These are phyloP conservation scores for Sporothrix humicola DNA, from an alignment of 2,329 filamentous ascomycete genomes.

Conservation along the genomic window DNA sequence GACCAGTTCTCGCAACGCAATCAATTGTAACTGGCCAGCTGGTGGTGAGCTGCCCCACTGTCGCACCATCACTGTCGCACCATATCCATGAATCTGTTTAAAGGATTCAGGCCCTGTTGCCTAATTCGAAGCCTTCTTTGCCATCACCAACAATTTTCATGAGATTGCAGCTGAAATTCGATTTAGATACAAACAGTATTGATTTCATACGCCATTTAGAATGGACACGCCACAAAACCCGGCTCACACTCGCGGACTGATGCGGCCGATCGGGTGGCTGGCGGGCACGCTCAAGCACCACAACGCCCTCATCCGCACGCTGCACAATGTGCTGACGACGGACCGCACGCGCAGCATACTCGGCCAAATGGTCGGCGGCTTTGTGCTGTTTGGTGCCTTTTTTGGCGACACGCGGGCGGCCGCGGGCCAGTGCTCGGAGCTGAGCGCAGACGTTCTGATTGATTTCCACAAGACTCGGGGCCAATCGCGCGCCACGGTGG, in stretches of 20 bases:
- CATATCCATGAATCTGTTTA: neutral
- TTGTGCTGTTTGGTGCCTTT: neutral
- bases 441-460: neutral
- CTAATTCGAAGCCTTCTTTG: neutral
- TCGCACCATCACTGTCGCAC: neutral
- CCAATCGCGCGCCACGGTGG: neutral
- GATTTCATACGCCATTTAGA: neutral
- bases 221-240: neutral
- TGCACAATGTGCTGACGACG: neutral
- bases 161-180: neutral
- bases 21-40: no score
- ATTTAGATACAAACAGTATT: neutral
- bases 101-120: neutral
- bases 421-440: neutral
- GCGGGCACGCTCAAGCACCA: neutral
- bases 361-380: constrained; percentile 2
- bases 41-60: no score
- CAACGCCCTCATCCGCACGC: neutral
- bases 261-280: neutral
- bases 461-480: neutral
- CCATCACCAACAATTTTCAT: neutral
- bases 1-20: no score
- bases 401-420: neutral
- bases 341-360: neutral
- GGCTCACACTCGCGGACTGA: neutral